phyloP scores from a whole-genome alignment of 805 yeast genomes.

The Maudiozyma saulgeensis region DNA sequence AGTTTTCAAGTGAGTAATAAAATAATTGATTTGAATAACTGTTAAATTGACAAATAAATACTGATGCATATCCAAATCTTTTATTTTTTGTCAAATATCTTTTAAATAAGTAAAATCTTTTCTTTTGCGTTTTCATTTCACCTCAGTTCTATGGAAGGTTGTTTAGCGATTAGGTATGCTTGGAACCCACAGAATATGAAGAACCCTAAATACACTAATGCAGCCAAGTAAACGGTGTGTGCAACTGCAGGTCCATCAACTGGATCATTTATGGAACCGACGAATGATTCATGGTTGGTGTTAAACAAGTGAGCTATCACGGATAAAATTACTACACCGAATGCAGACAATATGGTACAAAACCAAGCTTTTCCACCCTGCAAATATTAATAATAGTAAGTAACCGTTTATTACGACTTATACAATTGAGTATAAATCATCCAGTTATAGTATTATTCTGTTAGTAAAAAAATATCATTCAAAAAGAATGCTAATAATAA shows the following conservation, averaged over 20 bases:
- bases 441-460: not conserved
- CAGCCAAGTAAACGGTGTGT: slow-evolving; percentile 82
- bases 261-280: slow-evolving; percentile 87
- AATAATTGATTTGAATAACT: too few species aligned
- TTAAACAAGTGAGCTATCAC: slow-evolving; percentile 78
- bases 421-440: too few species aligned
- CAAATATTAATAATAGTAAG: not conserved
- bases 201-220: slow-evolving; percentile 67
- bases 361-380: slow-evolving; percentile 86
- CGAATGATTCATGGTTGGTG: slow-evolving; percentile 77
- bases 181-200: slow-evolving; percentile 89
- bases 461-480: not conserved
- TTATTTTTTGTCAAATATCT: too few species aligned
- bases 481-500: too few species aligned
- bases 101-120: too few species aligned
- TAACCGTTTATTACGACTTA: not conserved
- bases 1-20: too few species aligned
- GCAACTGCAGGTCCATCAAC: slow-evolving; percentile 92
- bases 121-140: slow-evolving; percentile 1
- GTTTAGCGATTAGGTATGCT: slow-evolving; percentile 52
- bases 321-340: slow-evolving; percentile 80
- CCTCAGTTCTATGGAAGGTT: slow-evolving; percentile 51
- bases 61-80: too few species aligned
- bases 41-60: too few species aligned
- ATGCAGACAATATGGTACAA: slow-evolving; percentile 86